Conservation (phyloP, 306 rosid species). For the peach (Prunus persica) region Prunus_persica_NCBIv2 NC_034012.1:10768001-10768500, state of each 20-base stretch:
- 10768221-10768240: neutral
- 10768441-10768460: too few relatives aligned
- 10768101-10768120: slow-evolving; percentile 56
- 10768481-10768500: too few relatives aligned
- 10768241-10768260: neutral
- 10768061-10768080: slow-evolving; percentile 25
- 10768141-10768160: slow-evolving; percentile 71
- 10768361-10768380: neutral
- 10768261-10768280: neutral
- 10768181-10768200: slow-evolving; percentile 42
- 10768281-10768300: slow-evolving; percentile 8
- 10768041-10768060: slow-evolving; percentile 10
- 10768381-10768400: neutral
- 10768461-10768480: too few relatives aligned
- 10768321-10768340: slow-evolving; percentile 49
- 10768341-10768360: slow-evolving; percentile 69
- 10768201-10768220: slow-evolving; percentile 28
- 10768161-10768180: slow-evolving; percentile 62
- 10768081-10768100: slow-evolving; percentile 16
- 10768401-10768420: neutral
- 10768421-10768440: too few relatives aligned
- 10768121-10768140: slow-evolving; percentile 62
- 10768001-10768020: slow-evolving; percentile 28
- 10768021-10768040: slow-evolving; percentile 3
- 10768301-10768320: slow-evolving; percentile 62